phyloP scores from a whole-genome alignment of 2,329 filamentous ascomycete species.

The Cytospora paraplurivora region DNA sequence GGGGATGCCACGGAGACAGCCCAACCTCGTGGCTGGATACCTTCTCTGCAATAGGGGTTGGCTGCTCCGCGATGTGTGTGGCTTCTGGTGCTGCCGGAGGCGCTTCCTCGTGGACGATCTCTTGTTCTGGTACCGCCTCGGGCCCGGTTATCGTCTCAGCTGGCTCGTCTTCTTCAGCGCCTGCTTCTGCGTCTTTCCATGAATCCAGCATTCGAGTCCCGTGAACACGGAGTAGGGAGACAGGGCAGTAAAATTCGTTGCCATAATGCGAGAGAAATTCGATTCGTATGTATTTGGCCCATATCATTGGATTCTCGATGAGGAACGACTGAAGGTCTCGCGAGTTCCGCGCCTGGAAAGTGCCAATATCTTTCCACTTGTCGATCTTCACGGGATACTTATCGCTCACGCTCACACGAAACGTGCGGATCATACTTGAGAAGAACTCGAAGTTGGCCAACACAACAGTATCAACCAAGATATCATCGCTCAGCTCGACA shows the following conservation, averaged over 20 bases:
- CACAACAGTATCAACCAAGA: conserved; percentile 91
- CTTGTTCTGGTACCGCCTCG: conserved; percentile 39
- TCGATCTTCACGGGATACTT: conserved; percentile 90
- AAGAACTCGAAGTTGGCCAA: conserved; percentile 99
- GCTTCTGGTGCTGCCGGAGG: conserved; percentile 17
- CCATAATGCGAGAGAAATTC: conserved; percentile 94
- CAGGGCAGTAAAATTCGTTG: conserved; percentile 93
- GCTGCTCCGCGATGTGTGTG: conserved; percentile 1
- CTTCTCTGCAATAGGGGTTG: neutral
- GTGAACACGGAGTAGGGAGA: conserved; percentile 88
- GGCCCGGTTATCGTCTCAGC: conserved; percentile 40
- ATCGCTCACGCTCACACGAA: conserved; percentile 90
- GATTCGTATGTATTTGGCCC: conserved; percentile 88
- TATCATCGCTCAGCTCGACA: conserved; percentile 85
- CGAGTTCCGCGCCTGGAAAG: conserved; percentile 88
- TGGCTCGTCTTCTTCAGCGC: conserved; percentile 63
- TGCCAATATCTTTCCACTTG: conserved; percentile 86
- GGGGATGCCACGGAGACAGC: conserved; percentile 34
- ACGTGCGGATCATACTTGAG: conserved; percentile 91
- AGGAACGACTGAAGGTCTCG: conserved; percentile 93
- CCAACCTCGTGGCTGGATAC: conserved; percentile 29
- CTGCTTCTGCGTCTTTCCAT: conserved; percentile 77
- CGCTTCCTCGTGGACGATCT: conserved; percentile 27
- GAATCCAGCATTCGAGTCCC: conserved; percentile 96
- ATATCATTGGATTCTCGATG: conserved; percentile 92